phyloP scores from a whole-genome alignment of 441 rosid species.

The Mallotus japonicus region DNA sequence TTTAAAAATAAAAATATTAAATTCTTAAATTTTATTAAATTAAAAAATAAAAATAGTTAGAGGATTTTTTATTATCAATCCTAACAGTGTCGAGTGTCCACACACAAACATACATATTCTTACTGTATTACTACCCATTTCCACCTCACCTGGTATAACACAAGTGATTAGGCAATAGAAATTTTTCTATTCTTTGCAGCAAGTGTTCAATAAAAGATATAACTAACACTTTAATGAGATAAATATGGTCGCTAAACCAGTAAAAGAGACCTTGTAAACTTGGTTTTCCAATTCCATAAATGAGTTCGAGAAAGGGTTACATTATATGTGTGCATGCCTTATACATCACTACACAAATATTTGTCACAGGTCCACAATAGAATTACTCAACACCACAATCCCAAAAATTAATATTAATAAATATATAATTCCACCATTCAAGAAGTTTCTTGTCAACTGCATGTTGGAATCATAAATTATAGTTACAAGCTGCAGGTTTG shows the following conservation, averaged over 20 bases:
- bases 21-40: no score
- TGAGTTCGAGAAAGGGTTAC: not conserved
- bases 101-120: not conserved
- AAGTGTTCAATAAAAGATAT: not conserved
- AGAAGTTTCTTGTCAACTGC: no score
- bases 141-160: not conserved
- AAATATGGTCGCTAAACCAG: not conserved
- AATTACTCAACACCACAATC: not conserved
- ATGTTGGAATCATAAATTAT: no score
- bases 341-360: no score
- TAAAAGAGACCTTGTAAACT: not conserved
- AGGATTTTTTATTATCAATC: no score
- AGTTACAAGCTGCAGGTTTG: constrained; percentile 34
- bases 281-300: not conserved
- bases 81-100: not conserved
- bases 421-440: not conserved
- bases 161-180: not conserved
- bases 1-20: no score
- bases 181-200: not conserved
- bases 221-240: not conserved
- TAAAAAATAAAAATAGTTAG: no score
- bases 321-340: not conserved
- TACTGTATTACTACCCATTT: not conserved
- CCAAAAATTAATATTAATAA: not conserved
- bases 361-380: not conserved